Conservation (phyloP, 2,329 filamentous ascomycete species). For the Aspergillus pseudoglaucus region DNA sequence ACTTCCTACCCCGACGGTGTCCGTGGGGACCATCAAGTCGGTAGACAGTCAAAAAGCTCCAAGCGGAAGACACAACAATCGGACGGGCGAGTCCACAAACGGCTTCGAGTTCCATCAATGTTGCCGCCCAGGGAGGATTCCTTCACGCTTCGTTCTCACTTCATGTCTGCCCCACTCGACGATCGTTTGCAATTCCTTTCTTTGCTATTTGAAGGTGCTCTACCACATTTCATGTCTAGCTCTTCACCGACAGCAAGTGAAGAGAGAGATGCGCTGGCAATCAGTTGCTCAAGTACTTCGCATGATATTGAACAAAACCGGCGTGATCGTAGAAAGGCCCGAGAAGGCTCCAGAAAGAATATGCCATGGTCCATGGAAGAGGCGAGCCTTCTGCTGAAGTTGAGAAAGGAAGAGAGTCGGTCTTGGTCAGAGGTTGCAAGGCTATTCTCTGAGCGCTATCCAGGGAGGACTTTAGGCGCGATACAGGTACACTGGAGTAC, state of each 20-base stretch:
- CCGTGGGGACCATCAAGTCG: not conserved
- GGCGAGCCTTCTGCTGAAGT: not conserved
- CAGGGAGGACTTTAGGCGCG: not conserved
- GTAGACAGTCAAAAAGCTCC: constrained; percentile 1
- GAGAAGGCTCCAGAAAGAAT: not conserved
- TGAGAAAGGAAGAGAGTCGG: not conserved
- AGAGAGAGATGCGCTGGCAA: not conserved
- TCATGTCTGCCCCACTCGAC: too few species aligned
- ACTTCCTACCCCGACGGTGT: too few species aligned
- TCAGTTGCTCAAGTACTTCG: not conserved
- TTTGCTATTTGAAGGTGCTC: not conserved
- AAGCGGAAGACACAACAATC: constrained; percentile 5
- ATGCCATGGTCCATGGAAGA: not conserved
- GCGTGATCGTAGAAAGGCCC: not conserved
- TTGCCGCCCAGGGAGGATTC: not conserved
- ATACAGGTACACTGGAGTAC: not conserved
- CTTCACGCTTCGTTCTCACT: not conserved
- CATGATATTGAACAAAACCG: not conserved
- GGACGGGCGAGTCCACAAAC: constrained; percentile 1
- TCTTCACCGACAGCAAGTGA: not conserved
- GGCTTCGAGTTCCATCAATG: not conserved
- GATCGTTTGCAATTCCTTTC: constrained; percentile 1
- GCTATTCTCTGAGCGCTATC: not conserved
- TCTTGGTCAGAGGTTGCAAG: not conserved
- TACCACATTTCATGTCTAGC: constrained; percentile 1